A percentile compares a stretch with the other conserved stretches of the same genome.
These are phyloP conservation scores for Gryganskiella cystojenkinii DNA, from an alignment of 192 early-diverging fungal genomes.

Conservation along the genomic window DNA sequence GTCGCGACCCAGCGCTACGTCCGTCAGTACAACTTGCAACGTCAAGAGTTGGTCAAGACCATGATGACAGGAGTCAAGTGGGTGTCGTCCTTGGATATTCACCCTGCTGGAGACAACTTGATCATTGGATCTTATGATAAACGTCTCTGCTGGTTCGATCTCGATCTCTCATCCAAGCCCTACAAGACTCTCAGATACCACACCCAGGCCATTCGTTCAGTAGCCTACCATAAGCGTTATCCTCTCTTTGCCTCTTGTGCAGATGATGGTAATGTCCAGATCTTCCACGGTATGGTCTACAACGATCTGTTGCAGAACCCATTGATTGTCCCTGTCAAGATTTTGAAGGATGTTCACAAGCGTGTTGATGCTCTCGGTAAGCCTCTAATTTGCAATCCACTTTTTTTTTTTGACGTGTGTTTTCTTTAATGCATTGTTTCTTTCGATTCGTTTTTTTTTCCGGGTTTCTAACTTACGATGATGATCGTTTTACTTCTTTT, in stretches of 20 bases:
- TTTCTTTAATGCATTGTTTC: neutral
- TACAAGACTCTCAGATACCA: constrained; percentile 96
- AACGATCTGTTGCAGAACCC: constrained; percentile 96
- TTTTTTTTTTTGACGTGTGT: neutral
- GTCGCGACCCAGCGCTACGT: constrained; percentile 95
- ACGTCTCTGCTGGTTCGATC: constrained; percentile 96
- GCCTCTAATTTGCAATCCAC: no score
- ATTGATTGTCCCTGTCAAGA: constrained; percentile 98
- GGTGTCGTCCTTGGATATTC: constrained; percentile 96
- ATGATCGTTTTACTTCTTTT: neutral
- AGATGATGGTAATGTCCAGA: constrained; percentile 93
- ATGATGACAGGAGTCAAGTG: constrained; percentile 89
- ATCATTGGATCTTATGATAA: constrained; percentile 97
- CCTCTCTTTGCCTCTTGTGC: constrained; percentile 94
- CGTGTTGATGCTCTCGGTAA: constrained; percentile 77
- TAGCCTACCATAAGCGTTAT: constrained; percentile 85
- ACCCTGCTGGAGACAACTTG: constrained; percentile 95
- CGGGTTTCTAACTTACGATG: no score
- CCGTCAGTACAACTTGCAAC: constrained; percentile 92
- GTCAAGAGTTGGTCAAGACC: constrained; percentile 88
- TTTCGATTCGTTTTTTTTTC: no score
- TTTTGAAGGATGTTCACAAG: constrained; percentile 81
- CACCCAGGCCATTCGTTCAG: constrained; percentile 87
- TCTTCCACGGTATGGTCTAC: constrained; percentile 99
- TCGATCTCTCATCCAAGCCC: constrained; percentile 92